Percentiles rank a stretch among this genome's conserved stretches.
These are phyloP conservation scores for Whalleya microplaca DNA, from an alignment of 2,329 filamentous ascomycete genomes.

Conservation along the genomic window DNA sequence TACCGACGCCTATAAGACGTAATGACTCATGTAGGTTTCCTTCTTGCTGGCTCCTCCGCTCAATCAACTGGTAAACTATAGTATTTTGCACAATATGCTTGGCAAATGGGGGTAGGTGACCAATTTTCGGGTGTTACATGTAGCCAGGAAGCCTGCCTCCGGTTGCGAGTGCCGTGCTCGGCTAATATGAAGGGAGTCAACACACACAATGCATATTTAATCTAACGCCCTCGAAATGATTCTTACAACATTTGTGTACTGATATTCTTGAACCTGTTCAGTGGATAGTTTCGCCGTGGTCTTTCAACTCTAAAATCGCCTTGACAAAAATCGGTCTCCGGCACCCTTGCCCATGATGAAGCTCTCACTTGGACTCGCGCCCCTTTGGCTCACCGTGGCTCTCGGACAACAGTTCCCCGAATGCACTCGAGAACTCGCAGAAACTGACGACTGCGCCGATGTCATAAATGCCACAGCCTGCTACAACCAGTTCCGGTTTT, in stretches of 20 bases:
- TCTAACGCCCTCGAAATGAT: conserved; percentile 6
- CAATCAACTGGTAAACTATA: conserved; percentile 1
- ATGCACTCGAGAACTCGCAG: conserved; percentile 40
- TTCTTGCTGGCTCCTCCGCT: conserved; percentile 22
- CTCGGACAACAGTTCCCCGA: conserved; percentile 34
- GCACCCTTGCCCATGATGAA: conserved; percentile 26
- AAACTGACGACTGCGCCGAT: conserved; percentile 42
- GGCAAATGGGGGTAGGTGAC: conserved; percentile 16
- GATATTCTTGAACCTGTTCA: conserved; percentile 4
- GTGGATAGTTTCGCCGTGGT: conserved; percentile 6
- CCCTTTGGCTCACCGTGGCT: conserved; percentile 27
- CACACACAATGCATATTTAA: conserved; percentile 15
- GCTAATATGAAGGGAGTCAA: conserved; percentile 22
- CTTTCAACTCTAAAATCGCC: conserved; percentile 1
- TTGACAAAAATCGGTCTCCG: neutral
- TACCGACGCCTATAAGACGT: too few species aligned
- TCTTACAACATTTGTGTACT: conserved; percentile 8
- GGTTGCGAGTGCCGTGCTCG: conserved; percentile 3
- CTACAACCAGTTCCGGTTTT: conserved; percentile 45
- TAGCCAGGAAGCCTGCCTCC: conserved; percentile 18
- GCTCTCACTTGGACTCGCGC: conserved; percentile 23
- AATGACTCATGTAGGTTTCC: too few species aligned
- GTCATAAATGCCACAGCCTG: conserved; percentile 46
- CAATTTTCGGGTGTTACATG: conserved; percentile 20
- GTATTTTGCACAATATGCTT: conserved; percentile 14